Evolutionary conservation across 2,329 filamentous ascomycete species (phyloP), one percentile per base, ranked within the genome.

Genomic region (Claviceps digitariae): DNA sequence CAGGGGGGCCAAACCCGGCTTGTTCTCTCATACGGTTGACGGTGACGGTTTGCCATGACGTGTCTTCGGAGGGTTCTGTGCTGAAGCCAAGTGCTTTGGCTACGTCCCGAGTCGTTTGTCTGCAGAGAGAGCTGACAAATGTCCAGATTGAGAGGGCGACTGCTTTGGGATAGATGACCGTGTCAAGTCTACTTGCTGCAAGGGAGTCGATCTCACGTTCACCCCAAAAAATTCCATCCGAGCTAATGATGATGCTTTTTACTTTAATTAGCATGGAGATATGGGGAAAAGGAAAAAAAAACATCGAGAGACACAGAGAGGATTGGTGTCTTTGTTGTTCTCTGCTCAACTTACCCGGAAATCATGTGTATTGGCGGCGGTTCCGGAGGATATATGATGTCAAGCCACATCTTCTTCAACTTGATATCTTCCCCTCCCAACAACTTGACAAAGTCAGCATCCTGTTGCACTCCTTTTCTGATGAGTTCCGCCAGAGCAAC

Each of bases 331-430:
- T 29, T 29, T 29, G 27, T 29, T 8, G n/a, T 29, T 29, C 27
- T 23, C 5, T 2, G n/a, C 8, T 25, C 20, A 3, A 44, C 59
- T 58, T 74, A 85, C 82, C 81, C 82, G 49, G 74, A 75, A 54
- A 79, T 74, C 55, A 75, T 71, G 54, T 79, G 82, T 52, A 73
- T 74, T 5, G 82, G 81, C 1, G 83, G 81, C 44, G 82, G 78
- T 38, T 68, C 69, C 45, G 67, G 66, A 0, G 83, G 83, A 57
- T 78, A 85, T 50, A 81, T 73, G 27, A 84, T 69, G 43, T 84
- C 75, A 29, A 86, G 69, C 82, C 81, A 84, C 50, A 69, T 72
- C 53, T 74, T 74, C 36, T 69, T 70, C 31, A 83, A 56, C 40
- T 68, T 70, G 49, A 79, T 70, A 0, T 72, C 66, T 27, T 70